Percentiles rank a stretch among this genome's conserved stretches.
Evolutionary conservation across 2,329 filamentous ascomycete genomes (phyloP).

Genomic region (Plenodomus lindquistii): DNA sequence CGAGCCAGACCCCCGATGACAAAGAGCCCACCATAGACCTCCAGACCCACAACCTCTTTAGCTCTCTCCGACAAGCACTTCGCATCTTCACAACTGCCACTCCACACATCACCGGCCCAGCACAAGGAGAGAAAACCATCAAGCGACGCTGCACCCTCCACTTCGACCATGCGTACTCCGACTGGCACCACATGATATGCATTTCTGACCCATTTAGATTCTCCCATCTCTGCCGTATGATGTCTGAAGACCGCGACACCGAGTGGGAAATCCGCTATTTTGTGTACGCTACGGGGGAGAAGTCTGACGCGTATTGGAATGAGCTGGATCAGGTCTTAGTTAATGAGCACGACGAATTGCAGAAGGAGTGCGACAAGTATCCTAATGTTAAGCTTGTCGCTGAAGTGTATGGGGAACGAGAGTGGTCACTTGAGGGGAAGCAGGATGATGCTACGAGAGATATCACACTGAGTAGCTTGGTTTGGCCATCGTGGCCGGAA

Average conservation of each 20-base stretch:
- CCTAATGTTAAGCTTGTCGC: constrained; percentile 1
- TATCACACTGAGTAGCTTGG: constrained; percentile 1
- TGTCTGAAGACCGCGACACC: constrained; percentile 4
- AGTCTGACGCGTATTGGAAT: not conserved
- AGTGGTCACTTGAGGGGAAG: constrained; percentile 1
- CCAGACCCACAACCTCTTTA: not conserved
- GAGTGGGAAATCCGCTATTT: constrained; percentile 6
- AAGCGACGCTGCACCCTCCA: constrained; percentile 3
- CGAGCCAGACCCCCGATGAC: not conserved
- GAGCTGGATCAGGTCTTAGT: not conserved
- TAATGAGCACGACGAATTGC: not conserved
- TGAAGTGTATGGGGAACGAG: constrained; percentile 1
- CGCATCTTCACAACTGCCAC: constrained; percentile 4
- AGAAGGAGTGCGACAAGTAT: not conserved
- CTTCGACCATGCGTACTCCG: constrained; percentile 8
- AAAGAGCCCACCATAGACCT: not conserved
- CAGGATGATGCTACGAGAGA: not conserved
- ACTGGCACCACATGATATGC: constrained; percentile 3
- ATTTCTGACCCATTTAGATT: not conserved
- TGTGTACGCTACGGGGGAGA: not conserved
- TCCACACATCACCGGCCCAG: not conserved
- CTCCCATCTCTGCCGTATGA: not conserved
- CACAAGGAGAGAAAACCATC: not conserved
- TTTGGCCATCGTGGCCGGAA: constrained; percentile 9
- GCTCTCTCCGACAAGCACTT: constrained; percentile 2